These are phyloP conservation scores for Liriodendron chinense DNA, from an alignment of 164 flowering plant species.

Conservation along the genomic window DNA sequence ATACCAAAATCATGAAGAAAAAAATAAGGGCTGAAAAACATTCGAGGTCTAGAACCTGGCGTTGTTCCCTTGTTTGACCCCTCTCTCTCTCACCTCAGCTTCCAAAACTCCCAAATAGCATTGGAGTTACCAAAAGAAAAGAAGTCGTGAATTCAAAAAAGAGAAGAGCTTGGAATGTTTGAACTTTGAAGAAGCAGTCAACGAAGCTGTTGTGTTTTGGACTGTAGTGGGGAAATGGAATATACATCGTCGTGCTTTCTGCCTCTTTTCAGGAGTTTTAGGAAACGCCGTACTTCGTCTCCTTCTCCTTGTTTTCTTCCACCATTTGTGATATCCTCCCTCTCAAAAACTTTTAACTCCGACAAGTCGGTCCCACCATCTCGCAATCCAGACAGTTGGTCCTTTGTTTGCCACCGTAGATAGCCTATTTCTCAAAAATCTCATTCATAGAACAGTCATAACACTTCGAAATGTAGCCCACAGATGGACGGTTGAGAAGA, in stretches of 20 bases:
- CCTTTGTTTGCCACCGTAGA: neutral
- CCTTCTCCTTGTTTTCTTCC: constrained; percentile 13
- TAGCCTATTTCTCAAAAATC: neutral
- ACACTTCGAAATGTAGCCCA: neutral
- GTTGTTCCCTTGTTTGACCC: neutral
- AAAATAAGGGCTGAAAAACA: constrained; percentile 1
- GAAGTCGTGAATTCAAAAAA: neutral
- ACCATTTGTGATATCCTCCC: neutral
- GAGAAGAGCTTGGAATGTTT: neutral
- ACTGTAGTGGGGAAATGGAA: neutral
- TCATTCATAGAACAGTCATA: neutral
- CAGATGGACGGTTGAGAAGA: neutral
- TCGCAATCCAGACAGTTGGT: neutral
- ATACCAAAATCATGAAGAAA: neutral
- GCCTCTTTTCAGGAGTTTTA: constrained; percentile 11
- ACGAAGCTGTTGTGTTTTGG: neutral
- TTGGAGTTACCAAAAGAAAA: neutral
- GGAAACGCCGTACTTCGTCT: constrained; percentile 21
- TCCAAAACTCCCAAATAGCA: neutral
- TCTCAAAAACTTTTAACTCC: too few relatives aligned
- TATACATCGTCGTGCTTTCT: neutral
- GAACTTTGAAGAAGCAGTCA: constrained; percentile 2
- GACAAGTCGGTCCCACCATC: neutral
- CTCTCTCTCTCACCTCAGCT: neutral
- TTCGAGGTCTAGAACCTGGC: constrained; percentile 9